These are phyloP conservation scores for Wallacemonas rigidus DNA, from an alignment of 208 protist genomes.

Conservation along the genomic window DNA sequence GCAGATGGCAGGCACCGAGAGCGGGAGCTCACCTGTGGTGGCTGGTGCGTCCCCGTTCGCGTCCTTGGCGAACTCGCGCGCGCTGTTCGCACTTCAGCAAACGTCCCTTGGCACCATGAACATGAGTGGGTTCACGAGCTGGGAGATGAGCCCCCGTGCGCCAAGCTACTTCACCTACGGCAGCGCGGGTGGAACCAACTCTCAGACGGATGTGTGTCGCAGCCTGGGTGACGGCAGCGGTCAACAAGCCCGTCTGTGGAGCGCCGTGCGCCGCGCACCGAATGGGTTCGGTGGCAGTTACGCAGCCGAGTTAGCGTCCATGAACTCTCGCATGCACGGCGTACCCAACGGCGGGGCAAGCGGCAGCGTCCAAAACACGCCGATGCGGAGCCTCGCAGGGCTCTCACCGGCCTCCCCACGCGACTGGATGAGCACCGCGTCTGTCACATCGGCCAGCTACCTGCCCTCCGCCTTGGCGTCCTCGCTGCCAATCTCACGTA, in stretches of 20 bases:
- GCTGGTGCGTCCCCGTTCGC: not conserved
- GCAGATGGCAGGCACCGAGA: not conserved
- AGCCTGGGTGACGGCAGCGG: not conserved
- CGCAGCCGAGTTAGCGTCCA: not conserved
- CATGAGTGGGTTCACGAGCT: not conserved
- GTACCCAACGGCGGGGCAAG: not conserved
- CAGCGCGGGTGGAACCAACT: not conserved
- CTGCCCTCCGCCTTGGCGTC: not conserved
- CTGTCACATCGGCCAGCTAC: not conserved
- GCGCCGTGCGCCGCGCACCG: not conserved
- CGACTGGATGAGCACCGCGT: not conserved
- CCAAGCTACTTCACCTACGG: constrained; percentile 5
- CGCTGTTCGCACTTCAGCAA: not conserved
- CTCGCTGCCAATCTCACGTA: constrained; percentile 3
- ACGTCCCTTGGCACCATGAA: not conserved
- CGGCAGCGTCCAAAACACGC: not conserved
- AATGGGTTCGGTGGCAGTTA: not conserved
- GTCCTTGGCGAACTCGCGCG: not conserved
- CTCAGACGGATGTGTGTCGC: not conserved
- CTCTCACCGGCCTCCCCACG: not conserved
- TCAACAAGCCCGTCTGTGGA: not conserved
- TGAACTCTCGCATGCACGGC: not conserved
- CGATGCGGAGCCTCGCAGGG: not conserved
- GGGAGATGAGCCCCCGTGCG: not conserved
- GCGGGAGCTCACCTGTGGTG: not conserved